Evolutionary conservation across 1,284 basidiomycete species (phyloP).

Genomic region (Austroboletus sp.): DNA sequence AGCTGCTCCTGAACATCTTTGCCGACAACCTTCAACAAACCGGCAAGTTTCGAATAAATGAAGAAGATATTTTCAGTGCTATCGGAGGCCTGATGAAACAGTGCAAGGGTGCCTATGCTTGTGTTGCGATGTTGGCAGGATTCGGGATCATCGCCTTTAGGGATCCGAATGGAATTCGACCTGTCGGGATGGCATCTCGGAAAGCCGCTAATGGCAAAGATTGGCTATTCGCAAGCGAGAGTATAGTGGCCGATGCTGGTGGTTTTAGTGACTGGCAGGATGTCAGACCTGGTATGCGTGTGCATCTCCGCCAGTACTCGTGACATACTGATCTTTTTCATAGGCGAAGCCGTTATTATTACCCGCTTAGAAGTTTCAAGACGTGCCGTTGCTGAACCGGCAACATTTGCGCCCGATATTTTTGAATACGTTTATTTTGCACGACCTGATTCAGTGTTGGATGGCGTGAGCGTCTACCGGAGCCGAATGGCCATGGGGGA

Average conservation of each 20-base stretch:
- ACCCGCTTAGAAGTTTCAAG: conserved; percentile 72
- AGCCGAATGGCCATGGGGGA: conserved; percentile 99
- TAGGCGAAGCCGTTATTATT: conserved; percentile 93
- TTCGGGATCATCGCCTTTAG: conserved; percentile 98
- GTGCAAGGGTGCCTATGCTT: conserved; percentile 91
- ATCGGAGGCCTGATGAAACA: conserved; percentile 85
- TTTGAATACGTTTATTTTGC: conserved; percentile 99
- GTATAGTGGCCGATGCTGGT: conserved; percentile 90
- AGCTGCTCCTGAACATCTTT: conserved; percentile 94
- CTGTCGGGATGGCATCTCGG: conserved; percentile 76
- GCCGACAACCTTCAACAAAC: conserved; percentile 97
- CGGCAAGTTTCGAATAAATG: conserved; percentile 98
- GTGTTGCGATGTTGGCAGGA: conserved; percentile 95
- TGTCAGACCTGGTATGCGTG: conserved; percentile 71
- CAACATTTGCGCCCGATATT: conserved; percentile 92
- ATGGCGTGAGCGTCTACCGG: conserved; percentile 95
- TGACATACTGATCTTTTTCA: conserved; percentile 4
- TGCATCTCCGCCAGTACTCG: not conserved
- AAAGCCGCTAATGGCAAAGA: conserved; percentile 58
- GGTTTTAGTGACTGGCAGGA: conserved; percentile 92
- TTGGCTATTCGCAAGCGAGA: conserved; percentile 92
- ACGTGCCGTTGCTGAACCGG: conserved; percentile 63
- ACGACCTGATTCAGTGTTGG: conserved; percentile 93
- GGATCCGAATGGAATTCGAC: conserved; percentile 98
- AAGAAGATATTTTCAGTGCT: conserved; percentile 97